Evolutionary conservation across 495 filamentous ascomycete genomes (phyloP).

Genomic region (Hypoxylon fuscum): DNA sequence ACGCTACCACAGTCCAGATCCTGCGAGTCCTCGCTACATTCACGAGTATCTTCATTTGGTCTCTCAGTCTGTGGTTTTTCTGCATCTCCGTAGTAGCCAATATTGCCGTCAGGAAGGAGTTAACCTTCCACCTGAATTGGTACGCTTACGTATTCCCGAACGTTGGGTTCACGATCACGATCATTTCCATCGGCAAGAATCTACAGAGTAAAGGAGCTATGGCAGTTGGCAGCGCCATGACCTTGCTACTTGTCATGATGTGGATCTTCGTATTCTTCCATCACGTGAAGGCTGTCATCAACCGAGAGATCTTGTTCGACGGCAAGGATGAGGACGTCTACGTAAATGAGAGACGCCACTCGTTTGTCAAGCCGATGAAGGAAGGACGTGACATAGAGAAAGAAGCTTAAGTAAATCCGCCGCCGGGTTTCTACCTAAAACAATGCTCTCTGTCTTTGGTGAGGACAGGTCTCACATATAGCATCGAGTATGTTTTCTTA

Average conservation of each 20-base stretch:
- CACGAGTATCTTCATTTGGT: slow-evolving; percentile 72
- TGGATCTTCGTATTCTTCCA: slow-evolving; percentile 66
- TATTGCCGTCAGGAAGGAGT: slow-evolving; percentile 60
- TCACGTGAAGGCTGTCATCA: slow-evolving; percentile 62
- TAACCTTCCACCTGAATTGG: slow-evolving; percentile 63
- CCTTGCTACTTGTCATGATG: slow-evolving; percentile 62
- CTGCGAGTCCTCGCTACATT: slow-evolving; percentile 43
- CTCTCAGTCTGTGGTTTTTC: slow-evolving; percentile 78
- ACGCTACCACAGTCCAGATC: slow-evolving; percentile 35
- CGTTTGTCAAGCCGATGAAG: slow-evolving; percentile 32
- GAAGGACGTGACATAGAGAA: slow-evolving; percentile 32
- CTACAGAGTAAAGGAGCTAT: slow-evolving; percentile 53
- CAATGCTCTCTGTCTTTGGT: background rate
- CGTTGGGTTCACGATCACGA: slow-evolving; percentile 62
- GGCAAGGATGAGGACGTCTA: slow-evolving; percentile 69
- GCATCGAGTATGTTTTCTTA: slow-evolving; percentile 1
- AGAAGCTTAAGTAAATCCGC: slow-evolving; percentile 27
- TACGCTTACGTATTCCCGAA: slow-evolving; percentile 69
- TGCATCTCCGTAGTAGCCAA: slow-evolving; percentile 64
- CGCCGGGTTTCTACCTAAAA: background rate
- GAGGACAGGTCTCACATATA: slow-evolving; percentile 3
- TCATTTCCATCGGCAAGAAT: slow-evolving; percentile 56
- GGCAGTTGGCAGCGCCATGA: slow-evolving; percentile 61
- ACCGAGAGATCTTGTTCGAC: slow-evolving; percentile 66
- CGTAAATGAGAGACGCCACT: slow-evolving; percentile 38